Percentiles rank a stretch among this genome's conserved stretches.
phyloP scores from a whole-genome alignment of 1,284 basidiomycete species.

The Peniophora sp. region DNA sequence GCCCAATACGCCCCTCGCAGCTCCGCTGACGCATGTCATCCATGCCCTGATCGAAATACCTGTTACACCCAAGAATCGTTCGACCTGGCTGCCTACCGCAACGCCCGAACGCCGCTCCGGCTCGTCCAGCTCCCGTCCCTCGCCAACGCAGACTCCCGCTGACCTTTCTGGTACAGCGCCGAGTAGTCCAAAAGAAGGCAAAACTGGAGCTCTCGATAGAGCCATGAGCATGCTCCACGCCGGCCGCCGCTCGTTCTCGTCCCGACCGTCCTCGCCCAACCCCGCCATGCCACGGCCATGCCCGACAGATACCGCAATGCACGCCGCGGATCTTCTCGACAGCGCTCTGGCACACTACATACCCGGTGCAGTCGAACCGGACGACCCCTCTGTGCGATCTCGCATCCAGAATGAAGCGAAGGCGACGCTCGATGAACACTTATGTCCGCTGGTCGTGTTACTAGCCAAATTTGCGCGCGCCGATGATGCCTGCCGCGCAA shows the following conservation, averaged over 20 bases:
- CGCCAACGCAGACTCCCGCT: slow-evolving; percentile 10
- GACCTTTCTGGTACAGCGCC: slow-evolving; percentile 13
- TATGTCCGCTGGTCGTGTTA: slow-evolving; percentile 70
- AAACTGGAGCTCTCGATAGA: slow-evolving; percentile 52
- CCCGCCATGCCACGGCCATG: slow-evolving; percentile 19
- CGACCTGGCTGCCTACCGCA: slow-evolving; percentile 38
- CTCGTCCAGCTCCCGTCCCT: slow-evolving; percentile 14
- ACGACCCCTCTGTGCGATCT: slow-evolving; percentile 50
- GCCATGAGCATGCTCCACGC: slow-evolving; percentile 52
- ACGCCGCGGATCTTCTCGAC: slow-evolving; percentile 60
- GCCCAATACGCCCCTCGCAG: slow-evolving; percentile 50
- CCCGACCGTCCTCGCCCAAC: slow-evolving; percentile 41
- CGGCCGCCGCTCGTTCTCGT: slow-evolving; percentile 46
- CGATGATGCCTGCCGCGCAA: slow-evolving; percentile 46
- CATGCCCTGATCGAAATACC: slow-evolving; percentile 70
- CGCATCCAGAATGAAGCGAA: slow-evolving; percentile 40
- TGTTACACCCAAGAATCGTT: slow-evolving; percentile 42
- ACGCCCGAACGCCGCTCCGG: slow-evolving; percentile 14
- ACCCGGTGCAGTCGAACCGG: slow-evolving; percentile 54
- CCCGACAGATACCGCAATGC: slow-evolving; percentile 46
- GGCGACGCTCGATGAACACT: slow-evolving; percentile 62
- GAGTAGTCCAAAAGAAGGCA: slow-evolving; percentile 25
- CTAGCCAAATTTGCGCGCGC: slow-evolving; percentile 61
- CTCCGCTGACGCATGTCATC: slow-evolving; percentile 67
- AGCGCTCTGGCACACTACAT: slow-evolving; percentile 55